Evolutionary conservation across 371 early-diverging fungal genomes (phyloP).

Genomic region (Rhizopus arrhizus): DNA sequence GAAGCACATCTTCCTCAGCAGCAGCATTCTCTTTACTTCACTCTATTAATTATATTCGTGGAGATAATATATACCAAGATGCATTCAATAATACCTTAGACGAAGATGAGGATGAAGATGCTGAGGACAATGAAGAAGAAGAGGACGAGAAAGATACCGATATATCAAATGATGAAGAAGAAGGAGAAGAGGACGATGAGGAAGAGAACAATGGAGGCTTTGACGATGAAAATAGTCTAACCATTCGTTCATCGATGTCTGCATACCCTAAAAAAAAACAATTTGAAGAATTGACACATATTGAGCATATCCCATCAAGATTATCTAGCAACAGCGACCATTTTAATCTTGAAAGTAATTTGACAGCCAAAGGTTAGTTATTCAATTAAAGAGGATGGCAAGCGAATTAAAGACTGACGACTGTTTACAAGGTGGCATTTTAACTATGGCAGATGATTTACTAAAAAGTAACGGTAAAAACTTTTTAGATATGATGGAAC

Average conservation of each 20-base stretch:
- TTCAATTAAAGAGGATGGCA: background rate
- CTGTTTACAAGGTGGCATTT: constrained; percentile 61
- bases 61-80: constrained; percentile 12
- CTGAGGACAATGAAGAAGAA: constrained; percentile 38
- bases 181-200: constrained; percentile 56
- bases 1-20: constrained; percentile 11
- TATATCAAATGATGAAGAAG: constrained; percentile 37
- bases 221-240: constrained; percentile 13
- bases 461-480: constrained; percentile 87
- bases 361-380: constrained; percentile 66
- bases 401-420: background rate
- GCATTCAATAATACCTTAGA: constrained; percentile 20
- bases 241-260: constrained; percentile 15
- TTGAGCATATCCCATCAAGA: constrained; percentile 21
- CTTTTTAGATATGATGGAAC: constrained; percentile 93
- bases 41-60: background rate
- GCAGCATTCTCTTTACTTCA: background rate
- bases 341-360: constrained; percentile 67
- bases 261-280: constrained; percentile 24
- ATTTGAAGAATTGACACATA: constrained; percentile 32
- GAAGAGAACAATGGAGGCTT: constrained; percentile 23
- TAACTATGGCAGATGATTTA: constrained; percentile 87
- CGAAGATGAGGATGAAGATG: constrained; percentile 33
- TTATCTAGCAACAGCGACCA: constrained; percentile 22
- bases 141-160: constrained; percentile 57